Percentiles rank a stretch among this genome's conserved stretches.
phyloP scores from a whole-genome alignment of 805 yeast genomes.

The Saturnispora ahearnii region DNA sequence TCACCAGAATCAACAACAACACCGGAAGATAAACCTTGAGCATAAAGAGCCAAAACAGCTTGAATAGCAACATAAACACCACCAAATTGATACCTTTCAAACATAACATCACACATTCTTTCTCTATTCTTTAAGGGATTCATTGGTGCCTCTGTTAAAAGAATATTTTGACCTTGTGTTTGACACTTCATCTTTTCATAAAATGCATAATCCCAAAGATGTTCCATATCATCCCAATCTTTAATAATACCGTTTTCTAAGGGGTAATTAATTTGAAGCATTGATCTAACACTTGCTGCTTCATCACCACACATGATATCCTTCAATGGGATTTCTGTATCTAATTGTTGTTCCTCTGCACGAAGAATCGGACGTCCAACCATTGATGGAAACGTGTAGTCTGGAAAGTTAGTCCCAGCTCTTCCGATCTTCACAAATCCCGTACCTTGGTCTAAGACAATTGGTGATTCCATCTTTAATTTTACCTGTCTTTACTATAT shows the following conservation, averaged over 20 bases:
- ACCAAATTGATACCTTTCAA: conserved; percentile 81
- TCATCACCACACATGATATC: conserved; percentile 98
- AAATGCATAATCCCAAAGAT: conserved; percentile 95
- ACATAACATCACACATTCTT: conserved; percentile 86
- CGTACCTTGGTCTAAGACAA: conserved; percentile 97
- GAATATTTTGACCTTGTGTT: conserved; percentile 64
- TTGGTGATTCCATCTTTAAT: conserved; percentile 7
- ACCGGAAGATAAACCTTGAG: conserved; percentile 94
- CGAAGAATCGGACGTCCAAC: conserved; percentile 96
- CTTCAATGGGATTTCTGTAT: conserved; percentile 64
- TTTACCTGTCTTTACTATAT: neutral
- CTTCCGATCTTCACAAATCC: conserved; percentile 97
- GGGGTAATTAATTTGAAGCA: conserved; percentile 90
- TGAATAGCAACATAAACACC: conserved; percentile 95
- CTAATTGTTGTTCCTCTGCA: conserved; percentile 75
- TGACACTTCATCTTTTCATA: conserved; percentile 81
- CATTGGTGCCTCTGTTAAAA: conserved; percentile 97
- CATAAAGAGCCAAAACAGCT: conserved; percentile 95
- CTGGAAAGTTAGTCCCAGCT: conserved; percentile 96
- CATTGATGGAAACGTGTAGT: conserved; percentile 91
- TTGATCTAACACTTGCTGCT: conserved; percentile 83
- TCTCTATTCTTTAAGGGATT: conserved; percentile 88
- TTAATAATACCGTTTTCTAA: conserved; percentile 98
- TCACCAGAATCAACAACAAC: conserved; percentile 98
- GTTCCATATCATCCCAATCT: conserved; percentile 99